phyloP scores from a whole-genome alignment of 2,329 filamentous ascomycete species.

The Aspergillus fumigatus region DNA sequence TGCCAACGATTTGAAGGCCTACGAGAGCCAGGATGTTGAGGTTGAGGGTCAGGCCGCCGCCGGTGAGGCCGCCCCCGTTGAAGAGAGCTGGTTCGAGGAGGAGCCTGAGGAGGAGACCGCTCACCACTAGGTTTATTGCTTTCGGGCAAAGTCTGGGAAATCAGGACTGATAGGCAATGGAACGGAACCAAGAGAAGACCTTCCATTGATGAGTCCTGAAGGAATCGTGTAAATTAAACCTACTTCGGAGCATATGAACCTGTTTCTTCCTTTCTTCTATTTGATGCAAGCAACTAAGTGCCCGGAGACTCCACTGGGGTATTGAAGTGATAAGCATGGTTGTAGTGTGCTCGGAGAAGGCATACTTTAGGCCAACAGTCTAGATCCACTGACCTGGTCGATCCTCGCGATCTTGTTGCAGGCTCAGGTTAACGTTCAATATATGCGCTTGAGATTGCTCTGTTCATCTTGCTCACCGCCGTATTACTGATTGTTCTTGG shows the following conservation, averaged over 20 bases:
- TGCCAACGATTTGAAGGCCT: constrained; percentile 84
- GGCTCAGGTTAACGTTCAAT: neutral
- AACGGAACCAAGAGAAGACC: constrained; percentile 14
- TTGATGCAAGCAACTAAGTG: neutral
- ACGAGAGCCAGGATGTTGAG: constrained; percentile 91
- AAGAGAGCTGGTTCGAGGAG: constrained; percentile 80
- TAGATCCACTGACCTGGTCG: neutral
- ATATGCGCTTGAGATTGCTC: neutral
- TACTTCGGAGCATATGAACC: constrained; percentile 22
- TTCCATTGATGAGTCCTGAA: constrained; percentile 21
- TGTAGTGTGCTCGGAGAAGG: neutral
- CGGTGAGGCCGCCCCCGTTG: constrained; percentile 56
- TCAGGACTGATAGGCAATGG: constrained; percentile 22
- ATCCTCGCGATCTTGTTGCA: neutral
- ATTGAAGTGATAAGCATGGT: neutral
- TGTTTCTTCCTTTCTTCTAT: constrained; percentile 9
- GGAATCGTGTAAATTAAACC: constrained; percentile 26
- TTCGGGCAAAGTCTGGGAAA: constrained; percentile 26
- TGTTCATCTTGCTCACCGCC: too few relatives aligned
- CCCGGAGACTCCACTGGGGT: neutral
- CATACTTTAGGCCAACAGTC: neutral
- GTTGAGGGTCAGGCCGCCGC: constrained; percentile 77
- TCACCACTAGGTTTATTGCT: constrained; percentile 37
- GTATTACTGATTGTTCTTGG: too few relatives aligned
- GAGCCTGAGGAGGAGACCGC: constrained; percentile 52